phyloP scores from a whole-genome alignment of 1,284 basidiomycete genomes.

The Earliella scabrosa region DNA sequence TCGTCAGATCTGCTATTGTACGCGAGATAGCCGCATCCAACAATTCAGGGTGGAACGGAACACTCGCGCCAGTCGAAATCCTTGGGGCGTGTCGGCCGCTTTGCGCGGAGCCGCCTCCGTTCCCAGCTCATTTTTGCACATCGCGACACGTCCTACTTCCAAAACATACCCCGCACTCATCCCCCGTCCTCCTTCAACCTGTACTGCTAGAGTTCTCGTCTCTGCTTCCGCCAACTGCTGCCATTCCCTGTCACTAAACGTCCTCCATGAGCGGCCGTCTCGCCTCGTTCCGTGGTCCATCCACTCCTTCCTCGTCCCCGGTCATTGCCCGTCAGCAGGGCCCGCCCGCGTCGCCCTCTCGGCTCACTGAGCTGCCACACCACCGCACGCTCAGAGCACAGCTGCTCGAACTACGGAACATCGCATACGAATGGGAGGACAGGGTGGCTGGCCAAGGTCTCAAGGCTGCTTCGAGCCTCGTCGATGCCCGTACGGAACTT shows the following conservation, averaged over 20 bases:
- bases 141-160: not conserved
- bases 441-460: constrained; percentile 76
- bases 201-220: not conserved
- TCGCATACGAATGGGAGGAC: constrained; percentile 75
- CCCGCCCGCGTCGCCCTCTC: constrained; percentile 57
- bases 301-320: constrained; percentile 71
- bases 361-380: constrained; percentile 64
- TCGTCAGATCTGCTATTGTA: constrained; percentile 11
- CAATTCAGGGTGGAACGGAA: constrained; percentile 3
- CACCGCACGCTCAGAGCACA: constrained; percentile 70
- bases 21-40: constrained; percentile 20
- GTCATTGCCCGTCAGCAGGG: constrained; percentile 46
- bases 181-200: not conserved
- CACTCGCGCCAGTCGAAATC: not conserved
- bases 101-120: not conserved
- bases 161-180: not conserved
- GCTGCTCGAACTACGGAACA: constrained; percentile 63
- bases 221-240: not conserved
- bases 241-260: constrained; percentile 1
- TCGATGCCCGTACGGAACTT: constrained; percentile 77
- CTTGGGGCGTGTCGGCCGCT: constrained; percentile 11
- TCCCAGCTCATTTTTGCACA: not conserved
- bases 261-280: constrained; percentile 49
- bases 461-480: constrained; percentile 62
- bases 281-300: constrained; percentile 77